Percentiles rank a stretch among this genome's conserved stretches.
Conservation (phyloP, 768 basidiomycete species). For the Suillus americanus region DNA sequence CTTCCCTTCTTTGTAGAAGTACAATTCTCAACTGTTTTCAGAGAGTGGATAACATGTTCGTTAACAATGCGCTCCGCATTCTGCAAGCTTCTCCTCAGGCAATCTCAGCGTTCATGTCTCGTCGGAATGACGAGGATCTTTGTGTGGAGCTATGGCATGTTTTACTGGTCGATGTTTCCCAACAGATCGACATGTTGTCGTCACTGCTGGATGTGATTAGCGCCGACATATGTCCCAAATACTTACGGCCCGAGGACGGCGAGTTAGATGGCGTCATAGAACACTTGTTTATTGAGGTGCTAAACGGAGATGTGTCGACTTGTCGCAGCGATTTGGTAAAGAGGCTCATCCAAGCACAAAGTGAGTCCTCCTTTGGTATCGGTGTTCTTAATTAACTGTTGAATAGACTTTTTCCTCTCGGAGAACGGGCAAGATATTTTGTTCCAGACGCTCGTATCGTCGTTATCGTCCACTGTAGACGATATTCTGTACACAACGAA, state of each 20-base stretch:
- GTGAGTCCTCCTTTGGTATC: slow-evolving; percentile 25
- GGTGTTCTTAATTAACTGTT: not conserved
- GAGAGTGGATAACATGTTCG: slow-evolving; percentile 47
- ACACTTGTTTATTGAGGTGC: slow-evolving; percentile 37
- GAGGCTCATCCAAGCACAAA: slow-evolving; percentile 40
- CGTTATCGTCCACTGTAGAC: slow-evolving; percentile 38
- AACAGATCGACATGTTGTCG: slow-evolving; percentile 30
- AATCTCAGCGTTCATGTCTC: slow-evolving; percentile 12
- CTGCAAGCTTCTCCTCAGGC: slow-evolving; percentile 36
- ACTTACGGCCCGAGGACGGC: slow-evolving; percentile 42
- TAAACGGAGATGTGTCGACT: slow-evolving; percentile 27
- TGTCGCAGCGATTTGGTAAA: slow-evolving; percentile 34
- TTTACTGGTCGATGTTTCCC: slow-evolving; percentile 44
- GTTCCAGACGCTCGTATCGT: slow-evolving; percentile 32
- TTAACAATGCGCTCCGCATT: slow-evolving; percentile 37
- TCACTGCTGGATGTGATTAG: slow-evolving; percentile 43
- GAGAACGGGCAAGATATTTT: slow-evolving; percentile 32
- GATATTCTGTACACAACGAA: slow-evolving; percentile 28
- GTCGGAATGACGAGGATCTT: slow-evolving; percentile 34
- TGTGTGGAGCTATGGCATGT: slow-evolving; percentile 45
- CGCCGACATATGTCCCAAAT: slow-evolving; percentile 39
- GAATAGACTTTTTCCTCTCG: slow-evolving; percentile 29
- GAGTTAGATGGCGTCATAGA: slow-evolving; percentile 48
- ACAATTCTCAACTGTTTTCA: slow-evolving; percentile 19
- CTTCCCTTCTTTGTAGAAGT: not conserved